Evolutionary conservation across 495 filamentous ascomycete genomes (phyloP).

Genomic region (Zalerion maritima): DNA sequence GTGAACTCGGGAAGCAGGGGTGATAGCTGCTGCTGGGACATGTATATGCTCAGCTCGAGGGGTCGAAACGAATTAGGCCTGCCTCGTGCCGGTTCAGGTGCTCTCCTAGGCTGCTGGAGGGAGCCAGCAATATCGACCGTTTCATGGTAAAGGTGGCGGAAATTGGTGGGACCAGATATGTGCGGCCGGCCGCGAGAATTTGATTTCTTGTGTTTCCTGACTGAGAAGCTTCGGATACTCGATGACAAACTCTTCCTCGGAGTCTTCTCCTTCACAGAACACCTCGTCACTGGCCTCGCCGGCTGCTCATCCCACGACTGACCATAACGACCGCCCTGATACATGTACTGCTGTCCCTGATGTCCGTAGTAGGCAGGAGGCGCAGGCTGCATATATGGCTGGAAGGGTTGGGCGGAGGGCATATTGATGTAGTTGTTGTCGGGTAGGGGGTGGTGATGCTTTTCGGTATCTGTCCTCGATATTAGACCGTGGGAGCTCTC

Average conservation of each 20-base stretch:
- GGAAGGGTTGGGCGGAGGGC: too few relatives aligned
- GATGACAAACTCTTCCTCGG: slow-evolving; percentile 19
- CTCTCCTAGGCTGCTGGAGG: slow-evolving; percentile 8
- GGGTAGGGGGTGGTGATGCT: too few relatives aligned
- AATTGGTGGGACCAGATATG: slow-evolving; percentile 34
- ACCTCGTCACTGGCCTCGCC: slow-evolving; percentile 14
- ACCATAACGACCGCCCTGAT: too few relatives aligned
- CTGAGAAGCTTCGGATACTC: slow-evolving; percentile 17
- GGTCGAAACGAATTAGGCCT: slow-evolving; percentile 43
- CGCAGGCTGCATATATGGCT: too few relatives aligned
- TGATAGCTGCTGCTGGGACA: slow-evolving; percentile 50
- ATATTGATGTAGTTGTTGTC: too few relatives aligned
- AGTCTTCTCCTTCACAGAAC: slow-evolving; percentile 16
- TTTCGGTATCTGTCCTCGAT: slow-evolving; percentile 8
- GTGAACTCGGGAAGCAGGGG: slow-evolving; percentile 38
- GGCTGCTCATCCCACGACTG: slow-evolving; percentile 13
- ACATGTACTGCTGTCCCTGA: too few relatives aligned
- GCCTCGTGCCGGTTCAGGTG: slow-evolving; percentile 7
- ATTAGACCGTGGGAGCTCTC: slow-evolving; percentile 4
- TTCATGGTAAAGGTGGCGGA: slow-evolving; percentile 33
- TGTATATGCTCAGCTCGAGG: slow-evolving; percentile 62
- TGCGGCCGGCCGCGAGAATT: slow-evolving; percentile 25
- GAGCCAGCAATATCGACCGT: slow-evolving; percentile 27
- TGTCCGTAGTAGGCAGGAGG: too few relatives aligned
- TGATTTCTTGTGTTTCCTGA: slow-evolving; percentile 18